A percentile compares a stretch with the other conserved stretches of the same genome.
Evolutionary conservation across 306 rosid genomes (phyloP).

Genomic region (Cicer bijugum): DNA sequence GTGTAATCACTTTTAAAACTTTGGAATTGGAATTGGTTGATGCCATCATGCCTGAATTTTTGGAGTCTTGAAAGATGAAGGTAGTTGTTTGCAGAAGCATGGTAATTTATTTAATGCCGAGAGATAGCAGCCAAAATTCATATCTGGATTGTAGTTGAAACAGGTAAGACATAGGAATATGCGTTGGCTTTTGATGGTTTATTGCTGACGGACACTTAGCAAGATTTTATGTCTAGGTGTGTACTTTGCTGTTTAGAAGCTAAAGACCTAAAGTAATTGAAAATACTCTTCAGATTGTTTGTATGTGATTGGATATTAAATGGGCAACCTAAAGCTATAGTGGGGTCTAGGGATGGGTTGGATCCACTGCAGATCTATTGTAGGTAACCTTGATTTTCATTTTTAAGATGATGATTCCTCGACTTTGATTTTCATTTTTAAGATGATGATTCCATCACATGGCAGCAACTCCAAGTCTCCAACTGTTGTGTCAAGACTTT

Average conservation of each 20-base stretch:
- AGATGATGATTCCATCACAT: neutral
- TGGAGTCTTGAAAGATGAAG: constrained; percentile 1
- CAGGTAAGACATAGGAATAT: constrained; percentile 22
- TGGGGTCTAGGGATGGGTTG: neutral
- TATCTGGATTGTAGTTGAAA: constrained; percentile 5
- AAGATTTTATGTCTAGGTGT: constrained; percentile 9
- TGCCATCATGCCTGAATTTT: too few relatives aligned
- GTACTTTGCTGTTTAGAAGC: constrained; percentile 14
- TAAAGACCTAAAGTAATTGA: constrained; percentile 2
- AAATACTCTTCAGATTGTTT: neutral
- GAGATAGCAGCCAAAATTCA: neutral
- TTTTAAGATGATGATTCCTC: neutral
- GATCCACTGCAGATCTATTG: neutral
- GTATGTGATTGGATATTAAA: constrained; percentile 12
- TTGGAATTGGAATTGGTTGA: too few relatives aligned
- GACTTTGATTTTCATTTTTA: neutral
- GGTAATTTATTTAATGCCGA: neutral
- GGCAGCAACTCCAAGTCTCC: neutral
- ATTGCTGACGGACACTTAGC: neutral
- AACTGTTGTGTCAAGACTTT: neutral
- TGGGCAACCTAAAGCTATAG: neutral
- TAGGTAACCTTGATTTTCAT: neutral
- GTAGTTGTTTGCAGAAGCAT: too few relatives aligned
- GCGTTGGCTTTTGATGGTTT: constrained; percentile 11
- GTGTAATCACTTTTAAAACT: neutral